phyloP scores from a whole-genome alignment of 306 rosid genomes.

The Vachellia collinsii region DNA sequence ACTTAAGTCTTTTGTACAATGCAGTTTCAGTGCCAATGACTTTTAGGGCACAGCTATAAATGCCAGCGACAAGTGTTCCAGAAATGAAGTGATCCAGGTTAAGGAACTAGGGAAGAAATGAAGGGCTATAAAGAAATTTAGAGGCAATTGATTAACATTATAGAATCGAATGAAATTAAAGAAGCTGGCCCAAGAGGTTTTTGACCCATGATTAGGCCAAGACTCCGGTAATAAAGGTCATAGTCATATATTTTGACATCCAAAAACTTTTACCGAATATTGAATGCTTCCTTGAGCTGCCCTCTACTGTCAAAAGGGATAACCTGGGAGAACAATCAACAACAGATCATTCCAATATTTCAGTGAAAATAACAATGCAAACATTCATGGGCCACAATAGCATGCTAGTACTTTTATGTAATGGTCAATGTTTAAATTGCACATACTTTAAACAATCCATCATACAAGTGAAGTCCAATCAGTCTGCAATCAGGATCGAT shows the following conservation, averaged over 20 bases:
- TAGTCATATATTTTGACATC: slow-evolving; percentile 10
- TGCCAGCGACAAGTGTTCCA: background rate
- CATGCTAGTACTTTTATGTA: background rate
- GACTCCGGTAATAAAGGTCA: slow-evolving; percentile 5
- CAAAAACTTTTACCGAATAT: slow-evolving; percentile 69
- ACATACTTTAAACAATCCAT: slow-evolving; percentile 89
- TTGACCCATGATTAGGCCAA: background rate
- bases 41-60: background rate
- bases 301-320: slow-evolving; percentile 97
- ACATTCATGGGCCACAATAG: slow-evolving; percentile 11
- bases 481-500: slow-evolving; percentile 97
- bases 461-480: slow-evolving; percentile 97
- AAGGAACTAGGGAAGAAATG: background rate
- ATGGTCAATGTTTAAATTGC: slow-evolving; percentile 12
- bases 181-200: background rate
- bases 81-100: background rate
- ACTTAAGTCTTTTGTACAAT: background rate
- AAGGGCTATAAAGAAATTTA: background rate
- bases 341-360: slow-evolving; percentile 15
- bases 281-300: slow-evolving; percentile 97
- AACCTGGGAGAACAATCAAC: slow-evolving; percentile 60
- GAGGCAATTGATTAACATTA: background rate
- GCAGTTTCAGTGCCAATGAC: background rate
- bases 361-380: background rate
- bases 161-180: background rate